Conservation (phyloP, 1,284 basidiomycete species). For the Tremellales sp. region DNA sequence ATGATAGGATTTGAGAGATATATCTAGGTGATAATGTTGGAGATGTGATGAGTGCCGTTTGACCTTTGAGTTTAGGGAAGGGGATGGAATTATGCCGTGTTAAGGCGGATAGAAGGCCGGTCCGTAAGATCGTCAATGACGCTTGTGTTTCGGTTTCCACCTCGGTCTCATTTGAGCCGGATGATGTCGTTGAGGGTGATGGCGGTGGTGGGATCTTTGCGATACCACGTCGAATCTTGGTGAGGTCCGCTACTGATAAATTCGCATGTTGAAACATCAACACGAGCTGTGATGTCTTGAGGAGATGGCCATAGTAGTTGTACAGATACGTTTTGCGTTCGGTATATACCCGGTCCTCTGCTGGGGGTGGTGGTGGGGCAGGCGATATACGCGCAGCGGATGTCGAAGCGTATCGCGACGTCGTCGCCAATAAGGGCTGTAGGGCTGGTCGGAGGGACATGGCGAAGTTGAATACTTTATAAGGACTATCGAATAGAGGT, state of each 20-base stretch:
- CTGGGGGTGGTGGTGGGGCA: not conserved
- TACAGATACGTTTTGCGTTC: constrained; percentile 48
- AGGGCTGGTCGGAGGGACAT: not conserved
- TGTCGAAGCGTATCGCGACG: not conserved
- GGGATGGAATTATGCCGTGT: constrained; percentile 7
- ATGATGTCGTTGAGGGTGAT: constrained; percentile 4
- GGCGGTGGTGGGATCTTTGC: constrained; percentile 28
- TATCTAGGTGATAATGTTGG: constrained; percentile 46
- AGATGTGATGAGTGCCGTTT: constrained; percentile 44
- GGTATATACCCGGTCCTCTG: constrained; percentile 27
- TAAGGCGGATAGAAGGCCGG: constrained; percentile 42
- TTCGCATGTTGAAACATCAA: constrained; percentile 49
- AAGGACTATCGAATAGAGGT: too few relatives aligned
- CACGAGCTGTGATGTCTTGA: constrained; percentile 39
- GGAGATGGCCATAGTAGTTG: constrained; percentile 45
- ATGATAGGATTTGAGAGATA: constrained; percentile 36
- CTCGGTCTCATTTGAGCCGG: not conserved
- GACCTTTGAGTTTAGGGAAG: constrained; percentile 22
- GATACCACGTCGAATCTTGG: constrained; percentile 38
- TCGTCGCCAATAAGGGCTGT: not conserved
- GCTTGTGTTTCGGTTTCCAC: constrained; percentile 10
- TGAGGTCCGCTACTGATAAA: constrained; percentile 42
- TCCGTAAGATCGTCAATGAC: constrained; percentile 41
- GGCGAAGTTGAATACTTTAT: too few relatives aligned
- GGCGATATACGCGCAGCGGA: not conserved